phyloP scores from a whole-genome alignment of 331 rosid species.

The Telfairia occidentalis region DNA sequence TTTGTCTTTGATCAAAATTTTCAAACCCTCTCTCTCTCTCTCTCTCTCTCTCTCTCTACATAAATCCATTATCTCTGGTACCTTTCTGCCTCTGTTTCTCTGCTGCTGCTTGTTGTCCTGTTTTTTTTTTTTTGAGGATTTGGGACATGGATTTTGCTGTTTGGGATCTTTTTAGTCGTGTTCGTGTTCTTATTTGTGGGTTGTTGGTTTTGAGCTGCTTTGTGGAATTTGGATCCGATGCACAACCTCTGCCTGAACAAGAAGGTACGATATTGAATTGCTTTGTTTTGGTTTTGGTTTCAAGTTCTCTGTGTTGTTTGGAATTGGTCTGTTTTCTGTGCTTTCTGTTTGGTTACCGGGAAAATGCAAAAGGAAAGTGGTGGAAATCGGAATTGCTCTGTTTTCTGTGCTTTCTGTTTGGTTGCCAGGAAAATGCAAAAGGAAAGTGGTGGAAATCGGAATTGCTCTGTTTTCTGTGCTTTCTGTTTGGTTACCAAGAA shows the following conservation, averaged over 20 bases:
- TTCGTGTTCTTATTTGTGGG: conserved; percentile 18
- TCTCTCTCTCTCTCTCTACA: background rate
- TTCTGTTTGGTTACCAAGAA: background rate
- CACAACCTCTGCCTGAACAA: conserved; percentile 49
- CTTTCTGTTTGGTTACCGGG: background rate
- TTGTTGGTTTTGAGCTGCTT: conserved; percentile 28
- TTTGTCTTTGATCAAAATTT: background rate
- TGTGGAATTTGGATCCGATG: conserved; percentile 33
- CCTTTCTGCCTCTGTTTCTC: background rate
- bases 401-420: background rate
- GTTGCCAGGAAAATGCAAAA: background rate
- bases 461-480: background rate
- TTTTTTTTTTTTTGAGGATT: background rate
- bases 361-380: background rate
- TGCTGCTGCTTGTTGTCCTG: background rate
- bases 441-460: background rate
- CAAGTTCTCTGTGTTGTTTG: too few species aligned
- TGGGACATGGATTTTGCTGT: background rate
- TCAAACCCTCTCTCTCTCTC: background rate
- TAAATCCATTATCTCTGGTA: background rate
- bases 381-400: background rate
- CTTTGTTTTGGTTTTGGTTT: background rate
- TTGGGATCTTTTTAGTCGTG: background rate
- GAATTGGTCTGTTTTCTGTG: background rate
- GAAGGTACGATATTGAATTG: conserved; percentile 45